These are phyloP conservation scores for Luvunga scandens DNA, from an alignment of 345 rosid genomes.

Conservation along the genomic window DNA sequence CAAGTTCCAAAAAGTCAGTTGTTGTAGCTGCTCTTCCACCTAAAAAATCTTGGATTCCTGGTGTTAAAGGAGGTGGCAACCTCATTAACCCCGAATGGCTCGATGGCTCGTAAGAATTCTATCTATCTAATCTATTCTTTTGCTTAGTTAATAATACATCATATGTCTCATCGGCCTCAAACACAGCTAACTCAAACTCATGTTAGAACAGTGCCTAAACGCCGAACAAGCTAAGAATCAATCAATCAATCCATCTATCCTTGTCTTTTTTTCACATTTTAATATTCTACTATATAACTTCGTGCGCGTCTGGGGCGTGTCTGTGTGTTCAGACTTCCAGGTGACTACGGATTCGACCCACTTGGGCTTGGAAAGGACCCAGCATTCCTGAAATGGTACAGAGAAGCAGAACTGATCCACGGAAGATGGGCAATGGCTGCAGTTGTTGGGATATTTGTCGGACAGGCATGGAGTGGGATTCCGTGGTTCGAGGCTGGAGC, in stretches of 20 bases:
- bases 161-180: not conserved
- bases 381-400: constrained; percentile 94
- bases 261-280: too few species aligned
- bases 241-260: too few species aligned
- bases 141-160: not conserved
- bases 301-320: not conserved
- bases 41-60: constrained; percentile 97
- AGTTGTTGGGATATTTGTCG: constrained; percentile 81
- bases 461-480: constrained; percentile 96
- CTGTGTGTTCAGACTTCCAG: constrained; percentile 61
- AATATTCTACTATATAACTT: too few species aligned
- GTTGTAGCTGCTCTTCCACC: constrained; percentile 53
- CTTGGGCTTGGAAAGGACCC: constrained; percentile 97
- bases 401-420: constrained; percentile 97
- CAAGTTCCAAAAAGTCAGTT: constrained; percentile 37
- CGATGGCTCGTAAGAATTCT: constrained; percentile 85
- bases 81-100: constrained; percentile 94
- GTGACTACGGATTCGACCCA: constrained; percentile 94
- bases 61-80: constrained; percentile 85
- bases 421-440: constrained; percentile 98
- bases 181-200: too few species aligned
- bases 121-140: not conserved
- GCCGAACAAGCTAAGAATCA: too few species aligned
- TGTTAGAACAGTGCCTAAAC: too few species aligned
- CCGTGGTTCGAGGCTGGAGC: constrained; percentile 99